A percentile compares a stretch with the other conserved stretches of the same genome.
These are phyloP conservation scores for Scleroderma bovista DNA, from an alignment of 768 basidiomycete genomes.

Conservation along the genomic window DNA sequence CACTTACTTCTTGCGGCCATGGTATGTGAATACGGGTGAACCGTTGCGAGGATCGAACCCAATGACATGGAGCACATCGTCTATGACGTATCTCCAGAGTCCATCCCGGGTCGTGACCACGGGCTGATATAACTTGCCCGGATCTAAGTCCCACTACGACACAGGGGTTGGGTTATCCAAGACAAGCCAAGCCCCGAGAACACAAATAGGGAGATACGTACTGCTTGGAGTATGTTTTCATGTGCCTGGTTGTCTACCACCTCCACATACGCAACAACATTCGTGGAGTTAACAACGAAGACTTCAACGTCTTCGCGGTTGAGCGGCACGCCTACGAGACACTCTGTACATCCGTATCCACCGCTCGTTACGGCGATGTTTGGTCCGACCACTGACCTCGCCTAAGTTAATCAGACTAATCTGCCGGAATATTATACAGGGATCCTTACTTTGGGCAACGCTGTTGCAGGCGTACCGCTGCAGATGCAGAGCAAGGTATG, in stretches of 20 bases:
- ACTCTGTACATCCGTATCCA: conserved; percentile 12
- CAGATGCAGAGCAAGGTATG: conserved; percentile 1
- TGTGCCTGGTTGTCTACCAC: conserved; percentile 5
- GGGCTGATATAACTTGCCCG: conserved; percentile 3
- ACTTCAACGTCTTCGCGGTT: conserved; percentile 2
- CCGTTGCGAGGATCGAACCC: conserved; percentile 8
- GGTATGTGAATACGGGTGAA: conserved; percentile 1
- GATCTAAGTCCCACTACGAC: background rate
- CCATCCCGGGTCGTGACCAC: conserved; percentile 6
- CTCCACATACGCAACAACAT: conserved; percentile 16
- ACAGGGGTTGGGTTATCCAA: background rate
- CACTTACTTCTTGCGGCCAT: background rate
- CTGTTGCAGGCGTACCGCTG: conserved; percentile 8
- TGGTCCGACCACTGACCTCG: background rate
- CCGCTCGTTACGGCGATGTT: background rate
- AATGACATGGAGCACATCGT: conserved; percentile 2
- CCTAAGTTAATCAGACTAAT: background rate
- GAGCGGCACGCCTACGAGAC: background rate
- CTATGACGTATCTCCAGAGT: conserved; percentile 6
- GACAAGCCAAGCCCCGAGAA: too few species aligned
- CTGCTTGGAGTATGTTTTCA: conserved; percentile 12
- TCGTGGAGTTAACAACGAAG: conserved; percentile 3
- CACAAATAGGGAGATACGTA: background rate
- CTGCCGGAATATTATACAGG: background rate
- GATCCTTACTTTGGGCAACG: conserved; percentile 9